These are phyloP conservation scores for Funneliformis caledonium DNA, from an alignment of 371 early-diverging fungal species.

Conservation along the genomic window DNA sequence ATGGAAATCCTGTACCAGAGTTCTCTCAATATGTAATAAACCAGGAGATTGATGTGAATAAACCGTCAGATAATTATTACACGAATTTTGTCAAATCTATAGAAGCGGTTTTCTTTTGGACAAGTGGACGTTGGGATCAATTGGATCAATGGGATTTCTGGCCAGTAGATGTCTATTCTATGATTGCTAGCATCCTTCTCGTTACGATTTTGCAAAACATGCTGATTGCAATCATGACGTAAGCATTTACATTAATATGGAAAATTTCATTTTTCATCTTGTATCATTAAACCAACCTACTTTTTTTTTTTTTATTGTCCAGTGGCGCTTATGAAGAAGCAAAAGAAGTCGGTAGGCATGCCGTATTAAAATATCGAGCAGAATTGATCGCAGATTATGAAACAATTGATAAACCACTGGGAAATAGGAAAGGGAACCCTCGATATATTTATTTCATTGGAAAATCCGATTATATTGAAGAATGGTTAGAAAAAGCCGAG, in stretches of 20 bases:
- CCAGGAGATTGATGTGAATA: not conserved
- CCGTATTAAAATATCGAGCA: not conserved
- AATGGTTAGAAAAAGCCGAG: not conserved
- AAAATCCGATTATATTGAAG: not conserved
- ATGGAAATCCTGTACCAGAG: not conserved
- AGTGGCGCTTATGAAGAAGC: not conserved
- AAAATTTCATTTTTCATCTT: not conserved
- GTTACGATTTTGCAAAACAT: slow-evolving; percentile 29
- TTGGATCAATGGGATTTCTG: slow-evolving; percentile 21
- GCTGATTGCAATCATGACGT: slow-evolving; percentile 32
- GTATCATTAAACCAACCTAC: not conserved
- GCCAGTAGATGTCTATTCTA: slow-evolving; percentile 8
- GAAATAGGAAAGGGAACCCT: not conserved
- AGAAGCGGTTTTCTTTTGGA: slow-evolving; percentile 22
- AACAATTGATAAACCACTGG: not conserved
- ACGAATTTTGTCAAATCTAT: not conserved
- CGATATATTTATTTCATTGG: not conserved
- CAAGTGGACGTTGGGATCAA: slow-evolving; percentile 24
- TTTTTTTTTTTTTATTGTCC: not conserved
- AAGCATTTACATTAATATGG: not conserved
- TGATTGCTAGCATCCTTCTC: slow-evolving; percentile 2
- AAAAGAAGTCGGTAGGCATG: not conserved
- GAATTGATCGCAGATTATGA: slow-evolving; percentile 3
- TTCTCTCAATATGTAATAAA: not conserved
- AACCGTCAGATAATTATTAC: not conserved